phyloP scores from a whole-genome alignment of 441 rosid genomes.

The Omphalea diandra region DNA sequence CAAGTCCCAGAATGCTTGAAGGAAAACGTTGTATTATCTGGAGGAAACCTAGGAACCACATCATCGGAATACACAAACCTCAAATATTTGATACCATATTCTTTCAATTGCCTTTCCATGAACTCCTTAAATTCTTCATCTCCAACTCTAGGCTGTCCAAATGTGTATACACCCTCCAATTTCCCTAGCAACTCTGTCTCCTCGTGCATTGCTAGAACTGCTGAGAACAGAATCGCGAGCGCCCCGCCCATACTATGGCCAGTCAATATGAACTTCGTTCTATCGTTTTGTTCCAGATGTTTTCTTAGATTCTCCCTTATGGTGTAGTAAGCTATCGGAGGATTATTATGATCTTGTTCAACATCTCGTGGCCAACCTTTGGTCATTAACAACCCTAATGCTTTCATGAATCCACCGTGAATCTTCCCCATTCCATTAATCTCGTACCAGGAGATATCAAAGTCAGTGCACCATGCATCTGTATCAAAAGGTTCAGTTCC shows the following conservation, averaged over 20 bases:
- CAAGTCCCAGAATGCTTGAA: conserved; percentile 76
- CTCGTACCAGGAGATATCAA: conserved; percentile 77
- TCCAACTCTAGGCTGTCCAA: conserved; percentile 80
- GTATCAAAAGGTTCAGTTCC: conserved; percentile 74
- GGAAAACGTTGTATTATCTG: conserved; percentile 49
- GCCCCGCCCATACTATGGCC: conserved; percentile 81
- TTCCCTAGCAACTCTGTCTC: conserved; percentile 48
- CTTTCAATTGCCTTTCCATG: conserved; percentile 41
- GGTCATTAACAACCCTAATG: conserved; percentile 54
- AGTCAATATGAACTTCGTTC: conserved; percentile 41
- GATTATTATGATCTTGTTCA: conserved; percentile 21
- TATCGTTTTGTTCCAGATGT: conserved; percentile 28
- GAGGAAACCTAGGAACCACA: conserved; percentile 69
- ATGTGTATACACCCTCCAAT: conserved; percentile 58
- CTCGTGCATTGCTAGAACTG: conserved; percentile 45
- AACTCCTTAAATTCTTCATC: conserved; percentile 43
- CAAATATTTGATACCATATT: conserved; percentile 32
- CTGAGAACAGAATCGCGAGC: conserved; percentile 54
- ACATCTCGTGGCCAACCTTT: conserved; percentile 50
- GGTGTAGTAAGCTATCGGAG: conserved; percentile 49
- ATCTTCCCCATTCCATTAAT: conserved; percentile 52
- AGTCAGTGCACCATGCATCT: conserved; percentile 70
- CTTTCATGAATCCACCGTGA: conserved; percentile 79
- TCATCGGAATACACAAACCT: conserved; percentile 66
- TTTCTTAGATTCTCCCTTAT: conserved; percentile 45